phyloP scores from a whole-genome alignment of 2,329 filamentous ascomycete species.

The Cercospora sp. region DNA sequence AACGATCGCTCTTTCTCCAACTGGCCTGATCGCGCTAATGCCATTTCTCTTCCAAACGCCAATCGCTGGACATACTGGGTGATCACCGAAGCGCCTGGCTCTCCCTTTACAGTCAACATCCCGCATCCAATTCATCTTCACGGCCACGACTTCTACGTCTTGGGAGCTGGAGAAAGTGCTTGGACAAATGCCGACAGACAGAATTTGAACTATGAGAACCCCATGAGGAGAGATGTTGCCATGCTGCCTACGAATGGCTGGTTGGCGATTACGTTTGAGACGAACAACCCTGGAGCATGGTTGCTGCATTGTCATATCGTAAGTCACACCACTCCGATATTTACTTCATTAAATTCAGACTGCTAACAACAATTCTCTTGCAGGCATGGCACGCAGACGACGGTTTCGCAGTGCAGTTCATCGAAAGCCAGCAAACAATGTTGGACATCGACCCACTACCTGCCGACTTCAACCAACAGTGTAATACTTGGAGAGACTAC shows the following conservation, averaged over 20 bases:
- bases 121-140: constrained; percentile 45
- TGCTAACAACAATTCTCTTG: neutral
- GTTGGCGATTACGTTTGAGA: constrained; percentile 45
- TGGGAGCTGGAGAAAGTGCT: constrained; percentile 31
- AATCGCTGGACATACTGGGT: constrained; percentile 40
- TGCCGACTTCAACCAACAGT: constrained; percentile 33
- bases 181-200: constrained; percentile 30
- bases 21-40: constrained; percentile 40
- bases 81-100: constrained; percentile 36
- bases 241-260: constrained; percentile 43
- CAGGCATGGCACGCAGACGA: constrained; percentile 39
- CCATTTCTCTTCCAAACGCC: constrained; percentile 37
- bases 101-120: constrained; percentile 34
- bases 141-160: constrained; percentile 39
- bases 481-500: constrained; percentile 35
- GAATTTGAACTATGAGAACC: constrained; percentile 40
- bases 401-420: constrained; percentile 39
- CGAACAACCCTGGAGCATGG: constrained; percentile 49
- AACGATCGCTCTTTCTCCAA: constrained; percentile 42
- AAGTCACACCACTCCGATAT: no score
- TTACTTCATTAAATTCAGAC: no score
- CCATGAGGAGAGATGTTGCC: constrained; percentile 44
- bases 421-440: constrained; percentile 33
- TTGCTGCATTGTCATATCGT: constrained; percentile 47
- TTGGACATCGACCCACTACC: constrained; percentile 28